These are phyloP conservation scores for Phytopythium ostracodes DNA, from an alignment of 352 stramenopile species.

Conservation along the genomic window DNA sequence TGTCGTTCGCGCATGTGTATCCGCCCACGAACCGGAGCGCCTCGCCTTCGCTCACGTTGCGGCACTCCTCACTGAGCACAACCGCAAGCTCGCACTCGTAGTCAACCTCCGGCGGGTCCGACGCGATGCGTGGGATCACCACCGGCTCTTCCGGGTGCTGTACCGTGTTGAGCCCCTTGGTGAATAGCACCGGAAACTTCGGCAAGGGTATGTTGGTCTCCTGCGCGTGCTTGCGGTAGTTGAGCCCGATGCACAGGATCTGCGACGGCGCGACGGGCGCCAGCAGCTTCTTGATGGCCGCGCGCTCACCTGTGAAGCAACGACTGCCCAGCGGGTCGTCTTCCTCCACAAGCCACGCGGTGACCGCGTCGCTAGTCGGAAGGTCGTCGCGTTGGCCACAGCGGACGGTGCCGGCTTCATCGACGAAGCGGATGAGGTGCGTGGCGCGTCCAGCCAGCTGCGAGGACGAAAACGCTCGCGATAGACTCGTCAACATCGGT, in stretches of 20 bases:
- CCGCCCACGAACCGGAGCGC: conserved; percentile 85
- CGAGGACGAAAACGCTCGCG: conserved; percentile 15
- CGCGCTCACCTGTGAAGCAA: conserved; percentile 56
- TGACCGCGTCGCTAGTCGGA: conserved; percentile 21
- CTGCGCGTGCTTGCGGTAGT: conserved; percentile 87
- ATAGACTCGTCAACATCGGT: not conserved
- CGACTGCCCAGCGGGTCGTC: conserved; percentile 65
- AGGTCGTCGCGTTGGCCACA: conserved; percentile 45
- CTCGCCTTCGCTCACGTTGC: conserved; percentile 79
- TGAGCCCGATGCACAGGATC: conserved; percentile 87
- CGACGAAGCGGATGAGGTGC: conserved; percentile 62
- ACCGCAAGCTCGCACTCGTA: conserved; percentile 91
- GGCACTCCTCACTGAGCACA: conserved; percentile 76
- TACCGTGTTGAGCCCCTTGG: conserved; percentile 80
- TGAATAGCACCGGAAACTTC: conserved; percentile 82
- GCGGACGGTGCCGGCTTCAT: conserved; percentile 45
- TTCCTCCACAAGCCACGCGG: conserved; percentile 50
- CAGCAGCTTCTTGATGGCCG: conserved; percentile 67
- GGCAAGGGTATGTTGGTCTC: conserved; percentile 87
- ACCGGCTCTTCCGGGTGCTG: conserved; percentile 74
- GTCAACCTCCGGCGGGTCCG: conserved; percentile 72
- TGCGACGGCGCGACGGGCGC: conserved; percentile 74
- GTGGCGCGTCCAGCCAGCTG: conserved; percentile 30
- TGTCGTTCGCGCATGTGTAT: conserved; percentile 87
- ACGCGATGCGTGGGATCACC: conserved; percentile 73